These are phyloP conservation scores for Fusarium cyanostomum DNA, from an alignment of 2,329 filamentous ascomycete species.

Conservation along the genomic window DNA sequence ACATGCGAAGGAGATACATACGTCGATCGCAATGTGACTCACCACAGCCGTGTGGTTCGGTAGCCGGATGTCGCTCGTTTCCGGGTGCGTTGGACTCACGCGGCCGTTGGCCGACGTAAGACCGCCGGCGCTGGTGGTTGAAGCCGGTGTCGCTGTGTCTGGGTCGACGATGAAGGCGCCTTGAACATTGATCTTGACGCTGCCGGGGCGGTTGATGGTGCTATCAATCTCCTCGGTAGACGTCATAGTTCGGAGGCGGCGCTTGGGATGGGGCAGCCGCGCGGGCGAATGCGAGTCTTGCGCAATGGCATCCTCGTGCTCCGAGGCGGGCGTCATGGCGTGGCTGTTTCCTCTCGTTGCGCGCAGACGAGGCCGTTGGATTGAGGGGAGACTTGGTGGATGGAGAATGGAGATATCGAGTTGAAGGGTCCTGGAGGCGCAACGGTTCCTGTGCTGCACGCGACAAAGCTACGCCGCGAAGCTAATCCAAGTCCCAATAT, in stretches of 20 bases:
- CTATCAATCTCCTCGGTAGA: slow-evolving; percentile 67
- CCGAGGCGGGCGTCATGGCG: slow-evolving; percentile 39
- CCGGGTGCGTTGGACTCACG: slow-evolving; percentile 62
- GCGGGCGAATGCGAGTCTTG: slow-evolving; percentile 19
- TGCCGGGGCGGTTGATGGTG: slow-evolving; percentile 69
- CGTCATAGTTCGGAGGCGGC: slow-evolving; percentile 51
- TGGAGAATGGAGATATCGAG: slow-evolving; percentile 23
- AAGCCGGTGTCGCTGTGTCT: slow-evolving; percentile 65
- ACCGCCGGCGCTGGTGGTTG: slow-evolving; percentile 43
- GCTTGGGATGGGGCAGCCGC: slow-evolving; percentile 29
- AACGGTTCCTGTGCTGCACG: slow-evolving; percentile 4
- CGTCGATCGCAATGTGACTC: slow-evolving; percentile 96
- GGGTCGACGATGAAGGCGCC: slow-evolving; percentile 97
- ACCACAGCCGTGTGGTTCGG: slow-evolving; percentile 95
- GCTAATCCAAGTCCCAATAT: not conserved
- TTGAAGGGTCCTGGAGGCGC: slow-evolving; percentile 22
- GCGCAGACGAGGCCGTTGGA: slow-evolving; percentile 10
- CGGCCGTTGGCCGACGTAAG: slow-evolving; percentile 51
- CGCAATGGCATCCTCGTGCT: slow-evolving; percentile 38
- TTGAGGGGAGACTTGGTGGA: slow-evolving; percentile 9
- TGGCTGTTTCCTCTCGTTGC: not conserved
- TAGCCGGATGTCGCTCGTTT: slow-evolving; percentile 93
- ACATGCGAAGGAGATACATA: slow-evolving; percentile 58
- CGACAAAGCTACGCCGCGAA: slow-evolving; percentile 6
- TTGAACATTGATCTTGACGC: slow-evolving; percentile 94